These are phyloP conservation scores for Jasminum sambac DNA, from an alignment of 257 asterid genomes.

Conservation along the genomic window DNA sequence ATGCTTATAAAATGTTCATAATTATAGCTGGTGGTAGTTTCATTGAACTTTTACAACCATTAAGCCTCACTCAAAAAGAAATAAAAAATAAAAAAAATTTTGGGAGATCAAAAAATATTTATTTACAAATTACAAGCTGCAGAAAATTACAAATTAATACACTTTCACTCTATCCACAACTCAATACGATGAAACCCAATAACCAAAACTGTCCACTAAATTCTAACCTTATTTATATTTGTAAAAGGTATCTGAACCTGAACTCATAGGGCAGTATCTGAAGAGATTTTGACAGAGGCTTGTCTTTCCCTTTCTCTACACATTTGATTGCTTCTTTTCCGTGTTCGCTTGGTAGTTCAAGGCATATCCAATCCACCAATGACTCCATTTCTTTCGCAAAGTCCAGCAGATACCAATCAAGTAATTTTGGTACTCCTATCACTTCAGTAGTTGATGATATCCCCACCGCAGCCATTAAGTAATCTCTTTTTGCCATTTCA, in stretches of 20 bases:
- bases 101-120: constrained; percentile 21
- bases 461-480: constrained; percentile 77
- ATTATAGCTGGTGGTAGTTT: too few species aligned
- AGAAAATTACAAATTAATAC: constrained; percentile 31
- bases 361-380: constrained; percentile 83
- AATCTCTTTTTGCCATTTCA: constrained; percentile 74
- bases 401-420: constrained; percentile 90
- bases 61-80: constrained; percentile 6
- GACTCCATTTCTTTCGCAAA: constrained; percentile 85
- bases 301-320: constrained; percentile 49
- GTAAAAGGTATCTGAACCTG: constrained; percentile 79
- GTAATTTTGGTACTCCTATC: constrained; percentile 73
- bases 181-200: constrained; percentile 31
- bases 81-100: background rate
- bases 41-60: constrained; percentile 13
- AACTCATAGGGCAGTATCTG: constrained; percentile 79
- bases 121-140: constrained; percentile 34
- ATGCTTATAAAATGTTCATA: too few species aligned
- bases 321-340: constrained; percentile 71
- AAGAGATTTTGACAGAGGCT: constrained; percentile 45
- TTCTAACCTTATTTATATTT: constrained; percentile 40
- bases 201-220: constrained; percentile 31
- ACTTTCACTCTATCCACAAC: constrained; percentile 31
- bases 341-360: constrained; percentile 63
- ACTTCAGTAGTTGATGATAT: constrained; percentile 44